Evolutionary conservation across 768 basidiomycete species (phyloP), one percentile per base, ranked within the genome.

Genomic region (Lyophyllum decastes): DNA sequence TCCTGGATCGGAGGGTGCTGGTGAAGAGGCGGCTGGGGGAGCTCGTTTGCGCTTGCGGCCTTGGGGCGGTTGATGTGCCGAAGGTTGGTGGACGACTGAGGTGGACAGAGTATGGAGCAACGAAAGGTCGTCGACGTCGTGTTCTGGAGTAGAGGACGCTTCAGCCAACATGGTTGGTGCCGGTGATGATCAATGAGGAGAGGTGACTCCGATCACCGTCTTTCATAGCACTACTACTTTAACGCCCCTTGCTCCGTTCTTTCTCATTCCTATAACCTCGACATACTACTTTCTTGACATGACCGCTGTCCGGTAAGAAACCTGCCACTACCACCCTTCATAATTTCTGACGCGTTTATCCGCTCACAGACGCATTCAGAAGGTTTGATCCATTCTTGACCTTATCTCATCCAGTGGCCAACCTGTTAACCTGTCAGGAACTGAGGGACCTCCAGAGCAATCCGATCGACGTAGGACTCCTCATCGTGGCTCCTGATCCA

Each of bases 301-400:
- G 70, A 75, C 76, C 63, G 74, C 81, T 60, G 61, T 80, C 51
- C 72, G 78, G 77, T 77, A 62, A 63, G 74, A 61, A 45, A 46
- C 45, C 50, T 54, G 51, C 53, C 41, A 41, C 48, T 57, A 46
- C 22, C n/a, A 49, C 55, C 10, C 16, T 34, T 52, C 44, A 24
- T 12, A 35, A 48, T 49, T 10, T 52, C 62, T 76, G 55, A 76
- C 64, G 30, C 38, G 30, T 53, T 49, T 38, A 49, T 38, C 26
- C 55, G 16, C 53, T 50, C 60, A 33, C 64, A 91, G 90, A 59
- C 89, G 90, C 49, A 87, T 93, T 25, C 88, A 89, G 65, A 89
- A 86, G 78, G 90, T 90, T 38, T 35, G 43, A 45, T 33, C 55
- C 6, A 49, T 30, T 22, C 40, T n/a, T 44, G 19, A 22, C 53